These are phyloP conservation scores for Chaetomium fimeti DNA, from an alignment of 495 filamentous ascomycete species.

Conservation along the genomic window DNA sequence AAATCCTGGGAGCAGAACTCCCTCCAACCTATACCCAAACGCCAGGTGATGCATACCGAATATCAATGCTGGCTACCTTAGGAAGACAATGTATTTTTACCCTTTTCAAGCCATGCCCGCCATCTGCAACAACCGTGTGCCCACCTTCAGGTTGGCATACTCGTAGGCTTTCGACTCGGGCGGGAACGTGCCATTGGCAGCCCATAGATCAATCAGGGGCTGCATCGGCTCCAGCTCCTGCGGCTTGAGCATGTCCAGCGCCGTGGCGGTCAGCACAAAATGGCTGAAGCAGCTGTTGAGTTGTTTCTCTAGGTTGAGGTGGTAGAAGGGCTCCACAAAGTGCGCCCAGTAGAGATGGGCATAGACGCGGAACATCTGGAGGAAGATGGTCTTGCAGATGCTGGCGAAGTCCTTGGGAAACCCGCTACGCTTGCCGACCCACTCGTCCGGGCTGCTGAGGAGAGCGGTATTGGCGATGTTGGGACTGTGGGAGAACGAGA, in stretches of 20 bases:
- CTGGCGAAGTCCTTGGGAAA: conserved; percentile 84
- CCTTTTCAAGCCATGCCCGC: conserved; percentile 36
- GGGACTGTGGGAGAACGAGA: conserved; percentile 56
- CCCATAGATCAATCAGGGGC: conserved; percentile 84
- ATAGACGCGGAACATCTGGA: conserved; percentile 97
- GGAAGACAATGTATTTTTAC: background rate
- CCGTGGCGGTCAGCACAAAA: conserved; percentile 83
- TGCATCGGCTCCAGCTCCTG: conserved; percentile 93
- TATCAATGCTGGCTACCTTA: background rate
- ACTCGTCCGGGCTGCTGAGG: conserved; percentile 60
- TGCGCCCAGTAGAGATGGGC: conserved; percentile 86
- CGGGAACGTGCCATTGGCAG: conserved; percentile 78
- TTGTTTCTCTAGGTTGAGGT: conserved; percentile 77
- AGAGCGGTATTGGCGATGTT: conserved; percentile 60
- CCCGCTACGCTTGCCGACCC: conserved; percentile 83
- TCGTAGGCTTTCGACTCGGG: conserved; percentile 62
- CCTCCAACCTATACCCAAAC: conserved; percentile 7
- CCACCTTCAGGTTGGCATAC: conserved; percentile 53
- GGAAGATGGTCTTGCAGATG: conserved; percentile 86
- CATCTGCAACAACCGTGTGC: conserved; percentile 45
- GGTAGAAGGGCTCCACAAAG: conserved; percentile 78
- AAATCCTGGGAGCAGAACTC: background rate
- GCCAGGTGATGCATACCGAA: conserved; percentile 19
- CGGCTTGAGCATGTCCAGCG: conserved; percentile 75
- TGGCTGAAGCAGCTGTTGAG: conserved; percentile 95